phyloP scores from a whole-genome alignment of 148 eudicot genomes.

The Camellia japonica region DNA sequence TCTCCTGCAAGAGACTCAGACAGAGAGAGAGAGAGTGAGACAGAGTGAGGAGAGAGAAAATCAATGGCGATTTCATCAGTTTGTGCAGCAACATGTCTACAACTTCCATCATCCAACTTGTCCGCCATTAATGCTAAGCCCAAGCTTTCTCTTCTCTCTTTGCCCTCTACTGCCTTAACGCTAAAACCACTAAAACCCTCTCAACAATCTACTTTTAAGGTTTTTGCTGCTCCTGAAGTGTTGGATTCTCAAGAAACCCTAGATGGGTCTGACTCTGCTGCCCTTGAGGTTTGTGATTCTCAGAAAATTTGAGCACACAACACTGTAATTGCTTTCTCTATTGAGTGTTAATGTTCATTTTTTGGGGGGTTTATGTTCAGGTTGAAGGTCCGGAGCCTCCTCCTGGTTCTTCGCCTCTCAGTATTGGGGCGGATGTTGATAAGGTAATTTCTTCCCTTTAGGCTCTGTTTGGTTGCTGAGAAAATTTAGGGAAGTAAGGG shows the following conservation, averaged over 20 bases:
- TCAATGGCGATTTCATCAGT: slow-evolving; percentile 43
- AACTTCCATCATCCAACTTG: slow-evolving; percentile 27
- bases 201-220: slow-evolving; percentile 17
- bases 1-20: too few relatives aligned
- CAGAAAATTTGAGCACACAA: not conserved
- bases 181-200: slow-evolving; percentile 14
- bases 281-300: slow-evolving; percentile 3
- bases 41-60: not conserved
- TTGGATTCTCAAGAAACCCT: slow-evolving; percentile 29
- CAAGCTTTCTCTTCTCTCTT: slow-evolving; percentile 19
- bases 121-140: slow-evolving; percentile 27
- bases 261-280: slow-evolving; percentile 10
- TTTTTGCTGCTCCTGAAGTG: slow-evolving; percentile 47
- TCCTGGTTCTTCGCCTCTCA: slow-evolving; percentile 27
- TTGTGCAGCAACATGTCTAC: slow-evolving; percentile 23
- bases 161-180: slow-evolving; percentile 13
- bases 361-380: slow-evolving; percentile 3
- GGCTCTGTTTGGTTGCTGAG: slow-evolving; percentile 20
- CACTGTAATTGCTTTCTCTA: not conserved
- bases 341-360: not conserved
- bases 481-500: not conserved
- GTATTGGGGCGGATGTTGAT: slow-evolving; percentile 21
- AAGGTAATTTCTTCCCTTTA: slow-evolving; percentile 6
- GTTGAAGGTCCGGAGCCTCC: slow-evolving; percentile 21
- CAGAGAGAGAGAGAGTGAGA: not conserved